phyloP scores from a whole-genome alignment of 2,329 filamentous ascomycete species.

The Aspergillus texensis region DNA sequence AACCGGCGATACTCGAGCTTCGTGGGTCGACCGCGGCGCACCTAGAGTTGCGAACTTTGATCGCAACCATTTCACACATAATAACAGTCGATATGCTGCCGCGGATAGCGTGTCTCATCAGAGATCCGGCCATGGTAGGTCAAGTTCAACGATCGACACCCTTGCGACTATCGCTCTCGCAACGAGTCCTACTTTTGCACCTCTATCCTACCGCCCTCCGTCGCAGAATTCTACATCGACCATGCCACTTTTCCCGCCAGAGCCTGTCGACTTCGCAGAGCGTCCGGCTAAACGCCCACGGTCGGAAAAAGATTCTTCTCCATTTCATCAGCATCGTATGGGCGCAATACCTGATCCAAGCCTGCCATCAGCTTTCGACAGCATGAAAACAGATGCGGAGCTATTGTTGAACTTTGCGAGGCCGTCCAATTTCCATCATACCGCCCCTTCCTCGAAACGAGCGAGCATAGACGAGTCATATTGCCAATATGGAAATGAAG shows the following conservation, averaged over 20 bases:
- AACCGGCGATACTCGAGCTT: slow-evolving; percentile 32
- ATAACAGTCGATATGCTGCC: slow-evolving; percentile 23
- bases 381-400: slow-evolving; percentile 52
- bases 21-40: slow-evolving; percentile 33
- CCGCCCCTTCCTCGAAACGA: slow-evolving; percentile 28
- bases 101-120: slow-evolving; percentile 29
- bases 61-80: slow-evolving; percentile 24
- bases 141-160: slow-evolving; percentile 51
- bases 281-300: slow-evolving; percentile 63
- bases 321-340: slow-evolving; percentile 34
- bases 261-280: slow-evolving; percentile 39
- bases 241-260: slow-evolving; percentile 32
- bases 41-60: slow-evolving; percentile 29
- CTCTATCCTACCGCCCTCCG: slow-evolving; percentile 35
- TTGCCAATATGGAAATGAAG: slow-evolving; percentile 25
- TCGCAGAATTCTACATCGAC: slow-evolving; percentile 28
- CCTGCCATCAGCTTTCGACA: slow-evolving; percentile 38
- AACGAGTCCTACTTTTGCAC: slow-evolving; percentile 49
- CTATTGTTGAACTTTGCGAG: slow-evolving; percentile 50
- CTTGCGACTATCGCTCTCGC: slow-evolving; percentile 55
- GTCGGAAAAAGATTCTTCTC: slow-evolving; percentile 58
- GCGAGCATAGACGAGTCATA: slow-evolving; percentile 37
- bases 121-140: slow-evolving; percentile 45
- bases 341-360: slow-evolving; percentile 31
- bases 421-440: slow-evolving; percentile 38